Base-by-base conservation (phyloP, 176 grass and related monocot species). In the Luzula sylvatica region DNA sequence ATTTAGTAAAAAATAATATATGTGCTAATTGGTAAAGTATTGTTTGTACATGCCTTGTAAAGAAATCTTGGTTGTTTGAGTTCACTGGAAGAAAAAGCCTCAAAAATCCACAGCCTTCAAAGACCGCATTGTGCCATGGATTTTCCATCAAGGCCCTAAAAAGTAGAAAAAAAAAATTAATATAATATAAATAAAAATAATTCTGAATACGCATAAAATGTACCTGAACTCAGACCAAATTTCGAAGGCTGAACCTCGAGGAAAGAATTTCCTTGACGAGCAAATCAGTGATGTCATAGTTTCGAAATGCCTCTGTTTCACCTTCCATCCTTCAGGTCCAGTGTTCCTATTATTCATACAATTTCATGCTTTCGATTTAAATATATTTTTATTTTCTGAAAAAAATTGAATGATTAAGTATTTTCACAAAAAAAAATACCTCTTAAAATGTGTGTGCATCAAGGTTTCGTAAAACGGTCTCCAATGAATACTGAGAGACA, bases 51-150 rank as follows among this genome's bases (percentile, higher is more conserved):
- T 86, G 88, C 90, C 38, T 77, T 5, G 90, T 89, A 71, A 71
- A 86, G 74, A 78, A 77, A 67, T 76, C 46, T 74, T 74, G 77
- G 42, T 89, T 96, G 62, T 77, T 82, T 44, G 50, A 64, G 55
- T 96, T 96, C 12, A 83, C 47, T 42, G 90, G 83, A 82, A 96
- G 81, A 73, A 96, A 82, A 8, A 96, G 67, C 54, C 67, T 82
- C 38, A 89, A 47, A 86, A 96, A 96, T 61, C 90, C 90, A 78
- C 82, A 72, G 61, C 90, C 90, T 82, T 96, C 90, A 77, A 96
- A 89, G 16, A 80, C 77, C 46, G 74, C 80, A 53, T 96, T 86
- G 76, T 96, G 90, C 90, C 90, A 96, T 74, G 84, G 90, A 73
- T 96, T 96, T 64, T 79, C 77, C 71, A 96, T 65, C 67, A 88